These are phyloP conservation scores for Lasiodiplodia sp. DNA, from an alignment of 2,329 filamentous ascomycete species.

Conservation along the genomic window DNA sequence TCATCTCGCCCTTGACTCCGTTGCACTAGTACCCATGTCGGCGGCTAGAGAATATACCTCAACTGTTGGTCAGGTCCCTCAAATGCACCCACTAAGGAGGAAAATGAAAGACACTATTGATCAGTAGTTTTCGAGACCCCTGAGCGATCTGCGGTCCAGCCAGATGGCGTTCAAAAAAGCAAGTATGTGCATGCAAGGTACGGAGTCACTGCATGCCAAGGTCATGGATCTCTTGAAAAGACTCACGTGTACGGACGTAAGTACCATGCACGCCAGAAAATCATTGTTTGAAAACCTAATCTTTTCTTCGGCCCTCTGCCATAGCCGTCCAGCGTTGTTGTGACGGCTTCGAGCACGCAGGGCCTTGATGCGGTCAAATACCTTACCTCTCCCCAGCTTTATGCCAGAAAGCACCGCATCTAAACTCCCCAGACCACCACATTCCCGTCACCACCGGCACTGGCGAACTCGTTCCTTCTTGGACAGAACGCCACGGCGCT, in stretches of 20 bases:
- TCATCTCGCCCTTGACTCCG: neutral
- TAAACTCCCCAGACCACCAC: constrained; percentile 20
- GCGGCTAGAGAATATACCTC: neutral
- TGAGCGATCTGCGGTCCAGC: neutral
- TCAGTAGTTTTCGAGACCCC: neutral
- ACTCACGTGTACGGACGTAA: neutral
- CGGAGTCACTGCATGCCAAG: neutral
- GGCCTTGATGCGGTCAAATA: neutral
- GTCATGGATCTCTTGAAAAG: neutral
- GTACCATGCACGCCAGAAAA: neutral
- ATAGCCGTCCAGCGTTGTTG: neutral
- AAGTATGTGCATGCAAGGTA: neutral
- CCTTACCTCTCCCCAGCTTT: neutral
- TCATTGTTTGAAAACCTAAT: neutral
- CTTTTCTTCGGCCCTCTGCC: neutral
- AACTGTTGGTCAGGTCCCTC: neutral
- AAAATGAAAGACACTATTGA: neutral
- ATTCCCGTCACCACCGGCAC: constrained; percentile 58
- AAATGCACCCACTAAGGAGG: neutral
- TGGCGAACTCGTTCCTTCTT: constrained; percentile 56
- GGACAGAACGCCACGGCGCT: constrained; percentile 58
- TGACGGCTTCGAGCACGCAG: neutral
- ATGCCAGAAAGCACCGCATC: neutral
- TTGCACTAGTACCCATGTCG: neutral
- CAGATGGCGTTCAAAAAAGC: neutral